Base-by-base conservation (phyloP, 768 basidiomycete genomes). In the Tulasnella sp. region DNA sequence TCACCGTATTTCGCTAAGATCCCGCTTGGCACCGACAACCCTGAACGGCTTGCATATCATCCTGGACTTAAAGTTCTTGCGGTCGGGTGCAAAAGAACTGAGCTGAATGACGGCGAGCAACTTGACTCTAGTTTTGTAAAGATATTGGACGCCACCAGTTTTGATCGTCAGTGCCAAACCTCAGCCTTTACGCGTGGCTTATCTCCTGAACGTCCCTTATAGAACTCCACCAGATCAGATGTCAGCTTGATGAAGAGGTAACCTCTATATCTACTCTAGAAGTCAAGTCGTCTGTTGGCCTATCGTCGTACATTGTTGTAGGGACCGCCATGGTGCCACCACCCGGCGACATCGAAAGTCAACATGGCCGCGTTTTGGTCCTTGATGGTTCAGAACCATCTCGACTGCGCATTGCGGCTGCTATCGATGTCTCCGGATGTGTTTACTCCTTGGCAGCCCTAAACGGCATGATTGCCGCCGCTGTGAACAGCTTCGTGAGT, bases 401-500 rank as follows among this genome's bases (percentile, higher is more conserved):
- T 5, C 56, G 53, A 39, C 31, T 67, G 42, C 56, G 61, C 50
- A 61, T 77, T 29, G 65, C 79, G 15, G 68, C 78, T 0, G 73
- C 77, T 14, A 61, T 66, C 1, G 66, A 73, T 1, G 76, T 82
- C 19, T 64, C 68, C 14, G 90, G 90, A 15, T 83, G 82, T 63
- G 81, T 88, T 1, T 89, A 83, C 65, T 75, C 81, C 1, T 62
- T 91, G 19, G 72, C 75, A 0, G 68, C 69, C 14, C 67, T 79
- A 6, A 48, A 68, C 3, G 75, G 73, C 31, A 69, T 74, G 54
- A 68, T 91, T 40, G 77, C 80, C 1, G 84, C 79, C 6, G 82
- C 86, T 0, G 75, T 89, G 40, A 88, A 90, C 64, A 81, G 85
- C 4, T 76, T 83, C 6, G 90, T 91, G 63, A 34, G 83, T 72